Base-by-base conservation (phyloP, 306 rosid genomes). In the Rosa rugosa region DNA sequence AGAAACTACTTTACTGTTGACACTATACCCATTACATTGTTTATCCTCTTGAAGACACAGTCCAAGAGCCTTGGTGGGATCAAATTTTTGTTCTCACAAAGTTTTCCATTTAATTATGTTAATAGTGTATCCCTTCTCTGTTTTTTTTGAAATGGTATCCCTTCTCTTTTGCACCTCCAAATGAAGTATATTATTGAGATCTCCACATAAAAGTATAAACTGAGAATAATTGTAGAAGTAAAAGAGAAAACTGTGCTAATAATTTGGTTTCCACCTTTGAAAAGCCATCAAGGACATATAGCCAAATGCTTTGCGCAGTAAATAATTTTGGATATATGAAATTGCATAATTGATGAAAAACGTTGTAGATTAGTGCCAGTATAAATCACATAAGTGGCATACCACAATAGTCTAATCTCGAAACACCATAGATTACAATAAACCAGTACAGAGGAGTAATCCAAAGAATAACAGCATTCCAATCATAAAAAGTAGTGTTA, bases 1-100 rank as follows among this genome's bases (percentile, higher is more conserved):
- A 83, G 98, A 91, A 83, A 90, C 81, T 86, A 83, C 72, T 71
- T 69, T 85, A 77, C 91, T 79, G 80, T 85, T 90, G 73, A 90
- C 73, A 66, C 85, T 64, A 64, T 67, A 1, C 34, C 83, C 84
- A 79, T 74, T 45, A 85, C 70, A 64, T 64, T 79, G 47, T 82
- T 85, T 81, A 93, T 75, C 73, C 87, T 91, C 76, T 73, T 87
- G 80, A 84, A 62, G 34, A 89, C 82, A 81, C 84, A 82, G 77
- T 87, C 91, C 56, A 25, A 84, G 79, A 78, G 77, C 91, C 67
- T 83, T 87, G 8, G 42, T 45, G 86, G 89, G 73, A 84, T 79
- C 65, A 71, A 75, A 79, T 86, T 80, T 82, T 85, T 85, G 49
- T 80, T 81, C 84, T 82, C 83, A 53, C 82, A 46, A 73, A 85